These are phyloP conservation scores for Solanum sejunctum DNA, from an alignment of 257 asterid species.

Conservation along the genomic window DNA sequence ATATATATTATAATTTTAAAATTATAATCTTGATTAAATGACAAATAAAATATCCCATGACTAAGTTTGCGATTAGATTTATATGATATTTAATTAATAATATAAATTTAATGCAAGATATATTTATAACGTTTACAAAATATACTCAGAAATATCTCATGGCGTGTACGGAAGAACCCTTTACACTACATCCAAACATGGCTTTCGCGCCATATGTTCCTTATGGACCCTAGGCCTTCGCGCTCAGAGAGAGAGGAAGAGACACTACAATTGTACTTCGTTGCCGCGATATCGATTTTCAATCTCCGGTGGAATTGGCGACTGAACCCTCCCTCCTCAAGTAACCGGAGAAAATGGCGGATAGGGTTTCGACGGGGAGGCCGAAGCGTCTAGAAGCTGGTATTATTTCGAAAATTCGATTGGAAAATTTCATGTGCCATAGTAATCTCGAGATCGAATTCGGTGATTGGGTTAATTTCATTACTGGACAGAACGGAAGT, in stretches of 20 bases:
- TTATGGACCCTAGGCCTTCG: not conserved
- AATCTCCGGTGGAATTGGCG: conserved; percentile 26
- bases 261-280: not conserved
- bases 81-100: not conserved
- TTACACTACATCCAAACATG: not conserved
- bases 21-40: not conserved
- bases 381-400: conserved; percentile 48
- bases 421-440: conserved; percentile 94
- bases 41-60: not conserved
- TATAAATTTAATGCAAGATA: too few species aligned
- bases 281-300: not conserved
- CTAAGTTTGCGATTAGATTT: not conserved
- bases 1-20: too few species aligned
- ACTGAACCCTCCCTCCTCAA: not conserved
- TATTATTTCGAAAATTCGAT: conserved; percentile 57
- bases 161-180: too few species aligned
- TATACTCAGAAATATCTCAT: too few species aligned
- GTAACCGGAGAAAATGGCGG: not conserved
- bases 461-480: conserved; percentile 70
- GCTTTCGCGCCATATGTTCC: not conserved
- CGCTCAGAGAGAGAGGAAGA: not conserved
- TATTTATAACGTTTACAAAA: too few species aligned
- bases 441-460: conserved; percentile 67
- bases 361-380: conserved; percentile 27
- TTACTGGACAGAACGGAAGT: conserved; percentile 98